Base-by-base conservation (phyloP, 257 asterid species). In the Fraxinus anomala region DNA sequence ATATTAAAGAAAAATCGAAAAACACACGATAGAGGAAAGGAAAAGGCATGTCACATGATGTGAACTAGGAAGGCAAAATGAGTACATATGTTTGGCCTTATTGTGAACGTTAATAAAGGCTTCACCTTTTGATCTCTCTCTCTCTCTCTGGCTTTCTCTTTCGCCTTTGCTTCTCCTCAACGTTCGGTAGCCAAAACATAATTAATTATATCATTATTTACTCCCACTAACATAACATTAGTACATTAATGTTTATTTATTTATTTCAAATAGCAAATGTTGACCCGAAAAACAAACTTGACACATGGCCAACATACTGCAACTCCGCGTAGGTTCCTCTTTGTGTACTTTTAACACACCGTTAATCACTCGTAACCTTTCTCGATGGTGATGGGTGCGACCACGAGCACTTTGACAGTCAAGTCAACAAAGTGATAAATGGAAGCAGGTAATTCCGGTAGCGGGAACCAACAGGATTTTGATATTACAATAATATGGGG, bases 91-190 rank as follows among this genome's bases (percentile, higher is more conserved):
- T 70, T 70, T 70, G 63, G 17, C 40, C 33, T 61, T 14, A 7
- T 37, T 51, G 76, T 67, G 30, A 77, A 73, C 61, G 70, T 74
- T 77, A 84, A 67, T 80, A 76, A 83, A 74, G 24, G 36, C 71
- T 76, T 68, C 78, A 81, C 70, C 79, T 31, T 3, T 31, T 4
- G 5, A 4, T 6, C 39, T 6, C 39, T 36, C 21, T 9, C 65
- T 54, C 67, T 77, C 34, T 59, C 13, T 21, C 54, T 63, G 21
- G 63, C 85, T 82, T 70, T 83, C 88, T 56, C 74, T 84, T 85
- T 87, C 91, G 78, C 85, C 88, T 85, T 90, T 90, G 95, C 92
- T 88, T 90, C 86, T 67, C 86, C 88, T 85, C 91, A 83, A 90
- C 91, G 91, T 88, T 90, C 81, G 81, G 87, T 86, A 80, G 83